Evolutionary conservation across 306 rosid species (phyloP).

Genomic region (Lathyrus sativus): DNA sequence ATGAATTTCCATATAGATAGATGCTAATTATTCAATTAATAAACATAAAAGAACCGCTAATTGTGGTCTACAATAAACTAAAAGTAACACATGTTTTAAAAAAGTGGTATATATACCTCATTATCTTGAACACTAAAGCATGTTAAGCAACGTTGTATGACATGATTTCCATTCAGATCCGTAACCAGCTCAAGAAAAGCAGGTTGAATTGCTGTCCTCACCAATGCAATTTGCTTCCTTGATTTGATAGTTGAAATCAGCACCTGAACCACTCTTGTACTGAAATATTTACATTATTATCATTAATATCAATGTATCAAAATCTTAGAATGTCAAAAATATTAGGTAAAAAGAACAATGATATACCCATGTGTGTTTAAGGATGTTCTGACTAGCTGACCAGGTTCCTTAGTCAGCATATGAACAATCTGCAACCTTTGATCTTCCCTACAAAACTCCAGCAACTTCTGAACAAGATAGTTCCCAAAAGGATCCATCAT

Average conservation of each 20-base stretch:
- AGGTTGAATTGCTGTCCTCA: constrained; percentile 59
- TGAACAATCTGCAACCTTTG: constrained; percentile 58
- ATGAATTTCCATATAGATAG: no score
- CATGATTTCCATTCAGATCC: constrained; percentile 72
- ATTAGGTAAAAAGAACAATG: neutral
- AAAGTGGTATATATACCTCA: constrained; percentile 49
- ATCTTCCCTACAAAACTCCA: constrained; percentile 58
- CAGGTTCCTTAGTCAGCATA: constrained; percentile 51
- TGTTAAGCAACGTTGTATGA: constrained; percentile 69
- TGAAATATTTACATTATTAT: constrained; percentile 33
- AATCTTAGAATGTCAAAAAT: neutral
- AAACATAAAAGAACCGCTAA: neutral
- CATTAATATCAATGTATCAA: neutral
- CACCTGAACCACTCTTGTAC: constrained; percentile 76
- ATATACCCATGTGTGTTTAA: constrained; percentile 56
- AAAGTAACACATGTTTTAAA: neutral
- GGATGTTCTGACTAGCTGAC: constrained; percentile 58
- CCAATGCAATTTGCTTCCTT: constrained; percentile 40
- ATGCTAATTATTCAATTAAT: no score
- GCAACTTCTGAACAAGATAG: constrained; percentile 77
- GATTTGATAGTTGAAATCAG: constrained; percentile 53
- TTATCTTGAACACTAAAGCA: constrained; percentile 59
- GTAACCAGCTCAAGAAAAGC: constrained; percentile 66
- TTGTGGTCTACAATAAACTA: neutral
- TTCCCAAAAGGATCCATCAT: constrained; percentile 74